These are phyloP conservation scores for Lophium mytilinum DNA, from an alignment of 495 filamentous ascomycete species.

Conservation along the genomic window DNA sequence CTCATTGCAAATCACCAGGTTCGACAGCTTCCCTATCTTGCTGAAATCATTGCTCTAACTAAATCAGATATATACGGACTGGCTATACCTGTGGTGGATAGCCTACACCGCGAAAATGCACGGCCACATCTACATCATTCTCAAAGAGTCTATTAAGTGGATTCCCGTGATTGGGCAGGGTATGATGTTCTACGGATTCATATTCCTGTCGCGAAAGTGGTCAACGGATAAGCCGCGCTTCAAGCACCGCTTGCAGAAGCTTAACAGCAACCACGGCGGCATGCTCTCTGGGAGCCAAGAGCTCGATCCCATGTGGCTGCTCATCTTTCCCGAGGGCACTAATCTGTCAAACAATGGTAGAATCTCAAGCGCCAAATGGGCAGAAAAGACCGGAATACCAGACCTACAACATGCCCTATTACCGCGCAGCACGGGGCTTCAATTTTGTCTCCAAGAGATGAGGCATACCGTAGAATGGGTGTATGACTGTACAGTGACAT, in stretches of 20 bases:
- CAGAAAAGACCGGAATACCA: slow-evolving; percentile 55
- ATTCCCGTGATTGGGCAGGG: slow-evolving; percentile 69
- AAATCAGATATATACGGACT: slow-evolving; percentile 64
- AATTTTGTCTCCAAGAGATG: slow-evolving; percentile 67
- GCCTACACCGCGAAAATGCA: slow-evolving; percentile 69
- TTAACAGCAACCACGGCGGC: slow-evolving; percentile 47
- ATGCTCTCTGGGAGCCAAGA: slow-evolving; percentile 45
- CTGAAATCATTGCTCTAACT: not conserved
- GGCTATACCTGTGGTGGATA: slow-evolving; percentile 85
- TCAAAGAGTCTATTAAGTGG: slow-evolving; percentile 73
- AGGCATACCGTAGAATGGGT: slow-evolving; percentile 65
- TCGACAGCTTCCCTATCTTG: not conserved
- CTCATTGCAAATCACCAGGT: slow-evolving; percentile 80
- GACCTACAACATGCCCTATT: slow-evolving; percentile 62
- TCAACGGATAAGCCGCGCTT: slow-evolving; percentile 64
- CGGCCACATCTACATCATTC: slow-evolving; percentile 76
- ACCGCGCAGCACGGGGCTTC: slow-evolving; percentile 67
- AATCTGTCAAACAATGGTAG: slow-evolving; percentile 63
- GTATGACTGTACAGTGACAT: slow-evolving; percentile 80
- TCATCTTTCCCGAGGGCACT: slow-evolving; percentile 79
- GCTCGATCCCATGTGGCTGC: slow-evolving; percentile 74
- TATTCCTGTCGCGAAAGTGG: slow-evolving; percentile 80
- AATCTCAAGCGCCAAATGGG: slow-evolving; percentile 55
- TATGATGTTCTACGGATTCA: slow-evolving; percentile 77
- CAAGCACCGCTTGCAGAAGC: slow-evolving; percentile 57